Percentiles rank a stretch among this genome's conserved stretches.
These are phyloP conservation scores for Neonectria sp. DNA, from an alignment of 2,329 filamentous ascomycete genomes.

Conservation along the genomic window DNA sequence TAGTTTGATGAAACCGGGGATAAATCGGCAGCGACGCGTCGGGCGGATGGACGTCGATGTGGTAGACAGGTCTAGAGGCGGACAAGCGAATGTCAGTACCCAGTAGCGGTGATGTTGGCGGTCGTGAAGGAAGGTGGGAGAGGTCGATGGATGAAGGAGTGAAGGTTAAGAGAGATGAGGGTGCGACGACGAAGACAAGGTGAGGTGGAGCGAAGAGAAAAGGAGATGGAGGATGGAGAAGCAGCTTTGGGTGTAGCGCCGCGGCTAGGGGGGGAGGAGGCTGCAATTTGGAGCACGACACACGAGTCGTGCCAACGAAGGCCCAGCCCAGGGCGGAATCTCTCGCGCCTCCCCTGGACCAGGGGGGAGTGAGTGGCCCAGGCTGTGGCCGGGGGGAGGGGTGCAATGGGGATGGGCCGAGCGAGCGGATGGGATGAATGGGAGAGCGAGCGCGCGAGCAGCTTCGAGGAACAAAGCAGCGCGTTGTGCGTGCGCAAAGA, in stretches of 20 bases:
- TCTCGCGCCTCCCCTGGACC: conserved; percentile 49
- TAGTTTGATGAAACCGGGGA: conserved; percentile 28
- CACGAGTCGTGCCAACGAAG: conserved; percentile 51
- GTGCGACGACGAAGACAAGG: conserved; percentile 42
- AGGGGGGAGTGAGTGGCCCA: conserved; percentile 43
- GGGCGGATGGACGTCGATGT: conserved; percentile 36
- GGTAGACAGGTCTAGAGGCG: conserved; percentile 35
- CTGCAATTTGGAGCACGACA: conserved; percentile 51
- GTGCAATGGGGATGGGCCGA: conserved; percentile 36
- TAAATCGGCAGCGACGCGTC: conserved; percentile 39
- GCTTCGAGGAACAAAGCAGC: neutral
- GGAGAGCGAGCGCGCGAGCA: conserved; percentile 1
- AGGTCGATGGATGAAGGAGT: conserved; percentile 33
- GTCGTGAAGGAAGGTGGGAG: conserved; percentile 41
- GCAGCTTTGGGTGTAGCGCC: conserved; percentile 49
- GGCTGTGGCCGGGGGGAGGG: conserved; percentile 37
- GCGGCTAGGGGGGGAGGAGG: conserved; percentile 46
- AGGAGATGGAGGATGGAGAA: conserved; percentile 47
- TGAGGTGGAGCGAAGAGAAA: conserved; percentile 49
- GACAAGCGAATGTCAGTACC: conserved; percentile 33
- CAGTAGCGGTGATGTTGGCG: conserved; percentile 38
- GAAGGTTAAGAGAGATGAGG: conserved; percentile 41
- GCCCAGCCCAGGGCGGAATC: conserved; percentile 49
- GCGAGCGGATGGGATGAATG: conserved; percentile 23
- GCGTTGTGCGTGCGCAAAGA: neutral